Evolutionary conservation across 371 early-diverging fungal species (phyloP).

Genomic region (Lichtheimia ornata): DNA sequence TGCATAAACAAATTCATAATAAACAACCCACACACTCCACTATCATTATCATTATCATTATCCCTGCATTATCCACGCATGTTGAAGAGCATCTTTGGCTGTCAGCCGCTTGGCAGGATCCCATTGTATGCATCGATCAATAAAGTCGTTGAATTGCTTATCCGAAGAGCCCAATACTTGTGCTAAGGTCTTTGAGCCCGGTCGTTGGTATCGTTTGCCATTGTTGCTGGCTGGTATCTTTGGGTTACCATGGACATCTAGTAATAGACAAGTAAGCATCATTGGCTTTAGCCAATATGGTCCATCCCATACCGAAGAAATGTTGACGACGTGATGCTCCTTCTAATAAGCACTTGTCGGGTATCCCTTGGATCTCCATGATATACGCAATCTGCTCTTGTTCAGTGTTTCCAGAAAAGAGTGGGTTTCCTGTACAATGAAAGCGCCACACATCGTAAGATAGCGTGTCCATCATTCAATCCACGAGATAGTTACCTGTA

Average conservation of each 20-base stretch:
- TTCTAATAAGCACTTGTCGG: conserved; percentile 73
- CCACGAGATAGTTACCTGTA: conserved; percentile 51
- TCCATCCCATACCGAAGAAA: conserved; percentile 74
- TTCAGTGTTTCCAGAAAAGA: conserved; percentile 98
- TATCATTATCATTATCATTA: neutral
- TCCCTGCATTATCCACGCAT: conserved; percentile 64
- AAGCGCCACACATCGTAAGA: too few species aligned
- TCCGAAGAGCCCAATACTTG: conserved; percentile 73
- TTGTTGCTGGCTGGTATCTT: conserved; percentile 77
- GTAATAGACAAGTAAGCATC: neutral
- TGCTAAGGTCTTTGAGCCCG: conserved; percentile 71
- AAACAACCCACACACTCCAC: neutral
- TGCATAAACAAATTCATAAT: too few species aligned
- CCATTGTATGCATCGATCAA: conserved; percentile 81
- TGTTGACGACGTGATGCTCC: conserved; percentile 74
- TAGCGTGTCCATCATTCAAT: too few species aligned
- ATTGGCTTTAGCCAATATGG: too few species aligned
- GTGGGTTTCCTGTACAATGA: conserved; percentile 65
- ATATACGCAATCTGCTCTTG: conserved; percentile 93
- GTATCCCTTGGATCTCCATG: conserved; percentile 90
- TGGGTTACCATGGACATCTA: conserved; percentile 67
- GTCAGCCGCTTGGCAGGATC: conserved; percentile 85
- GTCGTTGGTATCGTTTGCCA: conserved; percentile 77
- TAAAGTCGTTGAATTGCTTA: conserved; percentile 78
- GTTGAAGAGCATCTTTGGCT: conserved; percentile 77